Conservation (phyloP, 371 early-diverging fungal species). For the Mucor racemosus region DNA sequence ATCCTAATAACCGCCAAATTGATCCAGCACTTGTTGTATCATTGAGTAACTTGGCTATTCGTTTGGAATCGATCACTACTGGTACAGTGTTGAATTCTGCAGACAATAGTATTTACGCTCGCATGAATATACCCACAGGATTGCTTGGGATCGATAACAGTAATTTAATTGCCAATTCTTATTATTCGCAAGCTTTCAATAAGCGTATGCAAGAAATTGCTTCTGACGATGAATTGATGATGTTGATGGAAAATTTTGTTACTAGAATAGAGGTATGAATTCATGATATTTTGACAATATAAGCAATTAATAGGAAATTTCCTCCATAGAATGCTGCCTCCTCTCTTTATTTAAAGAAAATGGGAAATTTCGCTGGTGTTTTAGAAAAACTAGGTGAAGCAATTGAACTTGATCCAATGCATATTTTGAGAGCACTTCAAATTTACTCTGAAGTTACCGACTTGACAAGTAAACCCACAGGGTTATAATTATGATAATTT, state of each 20-base stretch:
- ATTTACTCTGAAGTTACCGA: slow-evolving; percentile 57
- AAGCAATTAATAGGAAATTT: not conserved
- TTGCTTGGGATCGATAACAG: not conserved
- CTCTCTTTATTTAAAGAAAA: slow-evolving; percentile 59
- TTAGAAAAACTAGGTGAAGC: slow-evolving; percentile 63
- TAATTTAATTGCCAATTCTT: not conserved
- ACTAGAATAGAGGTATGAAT: slow-evolving; percentile 60
- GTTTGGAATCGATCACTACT: slow-evolving; percentile 59
- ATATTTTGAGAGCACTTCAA: slow-evolving; percentile 65
- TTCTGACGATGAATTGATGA: slow-evolving; percentile 59
- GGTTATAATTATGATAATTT: not conserved
- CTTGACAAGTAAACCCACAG: slow-evolving; percentile 9
- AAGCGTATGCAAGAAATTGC: slow-evolving; percentile 55
- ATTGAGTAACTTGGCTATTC: slow-evolving; percentile 54
- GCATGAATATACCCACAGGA: slow-evolving; percentile 11
- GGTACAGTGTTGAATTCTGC: slow-evolving; percentile 20
- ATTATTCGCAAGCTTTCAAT: slow-evolving; percentile 21
- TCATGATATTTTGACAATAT: not conserved
- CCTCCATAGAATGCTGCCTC: slow-evolving; percentile 57
- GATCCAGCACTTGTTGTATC: slow-evolving; percentile 50
- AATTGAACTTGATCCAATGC: slow-evolving; percentile 58
- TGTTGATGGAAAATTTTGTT: slow-evolving; percentile 63
- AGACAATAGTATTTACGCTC: slow-evolving; percentile 13
- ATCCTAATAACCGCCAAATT: slow-evolving; percentile 23
- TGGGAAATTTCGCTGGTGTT: slow-evolving; percentile 58